Base-by-base conservation (phyloP, 2,329 filamentous ascomycete genomes). In the Periconia sp. region DNA sequence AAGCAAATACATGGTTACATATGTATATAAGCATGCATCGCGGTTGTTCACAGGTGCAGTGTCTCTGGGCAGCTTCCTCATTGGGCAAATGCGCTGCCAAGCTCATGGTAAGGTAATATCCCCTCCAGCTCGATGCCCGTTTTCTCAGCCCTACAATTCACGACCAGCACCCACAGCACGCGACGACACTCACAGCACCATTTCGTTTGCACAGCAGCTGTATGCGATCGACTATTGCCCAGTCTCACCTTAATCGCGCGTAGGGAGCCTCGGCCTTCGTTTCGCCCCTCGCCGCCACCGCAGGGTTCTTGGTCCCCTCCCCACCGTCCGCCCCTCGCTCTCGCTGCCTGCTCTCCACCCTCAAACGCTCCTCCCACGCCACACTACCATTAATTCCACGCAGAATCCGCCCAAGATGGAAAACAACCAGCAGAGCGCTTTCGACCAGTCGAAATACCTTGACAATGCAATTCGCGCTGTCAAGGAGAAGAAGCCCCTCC, bases 391-490 rank as follows among this genome's bases (percentile, higher is more conserved):
- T n/a, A 37, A 41, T 56, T 33, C 49, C 49, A 50, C 54, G 53
- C 56, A 61, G 49, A 55, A 53, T 49, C 56, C 57, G 65, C 61
- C 64, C 66, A 65, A 45, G 59, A 74, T 74, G 71, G 70, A 73
- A 30, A 69, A 62, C 63, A 67, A 65, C 45, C 61, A 62, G 52
- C 66, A 69, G 46, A 61, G 65, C 49, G 51, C 51, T 20, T 57
- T 67, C 56, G 71, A 74, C 62, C 75, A 76, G 60, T 64, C 71
- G 44, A 68, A 75, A 62, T 80, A 79, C 67, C 71, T 97, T 72
- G 91, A 96, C 79, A 93, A 91, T 85, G 89, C 91, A 66, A 88
- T 93, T 71, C 91, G 90, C 74, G 94, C 94, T 56, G 92, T 99
- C 70, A 87, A 88, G 75, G 86, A 97, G 69, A 97, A 97, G 88